These are phyloP conservation scores for Aaosphaeria pasadenensis DNA, from an alignment of 2,329 filamentous ascomycete species.

Conservation along the genomic window DNA sequence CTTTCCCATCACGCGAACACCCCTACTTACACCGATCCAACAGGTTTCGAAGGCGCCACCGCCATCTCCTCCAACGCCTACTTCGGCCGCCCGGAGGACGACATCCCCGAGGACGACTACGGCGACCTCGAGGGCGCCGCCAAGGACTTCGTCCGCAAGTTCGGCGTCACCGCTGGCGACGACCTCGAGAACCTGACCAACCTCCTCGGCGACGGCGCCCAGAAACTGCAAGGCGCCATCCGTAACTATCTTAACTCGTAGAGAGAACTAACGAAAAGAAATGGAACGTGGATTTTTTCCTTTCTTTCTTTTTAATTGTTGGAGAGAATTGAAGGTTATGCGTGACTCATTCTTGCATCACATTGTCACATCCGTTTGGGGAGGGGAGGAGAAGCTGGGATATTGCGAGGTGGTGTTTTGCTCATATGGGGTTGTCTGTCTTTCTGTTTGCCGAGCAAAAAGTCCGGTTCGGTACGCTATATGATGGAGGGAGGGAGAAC, in stretches of 20 bases:
- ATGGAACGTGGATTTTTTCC: no score
- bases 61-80: conserved; percentile 96
- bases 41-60: conserved; percentile 84
- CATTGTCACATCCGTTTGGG: no score
- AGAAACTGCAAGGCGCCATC: conserved; percentile 66
- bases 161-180: conserved; percentile 92
- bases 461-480: no score
- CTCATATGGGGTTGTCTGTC: no score
- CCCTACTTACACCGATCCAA: background rate
- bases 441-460: no score
- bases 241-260: conserved; percentile 41
- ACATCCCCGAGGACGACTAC: conserved; percentile 68
- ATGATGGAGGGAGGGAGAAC: no score
- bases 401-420: no score
- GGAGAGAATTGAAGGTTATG: no score
- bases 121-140: conserved; percentile 90
- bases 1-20: conserved; percentile 3
- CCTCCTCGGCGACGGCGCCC: conserved; percentile 80
- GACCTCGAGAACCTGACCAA: conserved; percentile 88
- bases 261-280: background rate
- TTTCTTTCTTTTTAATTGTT: no score
- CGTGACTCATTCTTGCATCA: no score
- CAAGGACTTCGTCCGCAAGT: conserved; percentile 92
- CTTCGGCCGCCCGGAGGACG: conserved; percentile 89
- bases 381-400: no score